Conservation (phyloP, 2,329 filamentous ascomycete genomes). For the Dryadomyces quercivorus region DNA sequence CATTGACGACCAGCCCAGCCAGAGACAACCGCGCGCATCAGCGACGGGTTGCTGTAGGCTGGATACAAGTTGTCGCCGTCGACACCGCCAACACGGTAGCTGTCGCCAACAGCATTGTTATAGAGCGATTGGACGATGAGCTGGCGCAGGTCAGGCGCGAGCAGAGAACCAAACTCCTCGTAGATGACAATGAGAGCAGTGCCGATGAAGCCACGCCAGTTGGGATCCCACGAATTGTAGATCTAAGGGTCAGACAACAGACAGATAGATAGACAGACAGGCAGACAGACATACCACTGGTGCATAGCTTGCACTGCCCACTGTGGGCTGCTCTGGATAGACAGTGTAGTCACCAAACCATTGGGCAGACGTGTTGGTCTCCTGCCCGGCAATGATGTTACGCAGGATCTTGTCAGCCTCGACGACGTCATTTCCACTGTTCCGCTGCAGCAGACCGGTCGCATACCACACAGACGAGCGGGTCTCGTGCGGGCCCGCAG, state of each 20-base stretch:
- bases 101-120: constrained; percentile 45
- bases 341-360: constrained; percentile 42
- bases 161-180: constrained; percentile 42
- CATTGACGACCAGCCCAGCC: constrained; percentile 45
- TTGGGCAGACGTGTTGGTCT: constrained; percentile 36
- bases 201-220: constrained; percentile 52
- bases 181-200: constrained; percentile 45
- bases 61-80: constrained; percentile 51
- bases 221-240: constrained; percentile 49
- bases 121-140: constrained; percentile 40
- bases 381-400: constrained; percentile 40
- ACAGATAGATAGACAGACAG: neutral
- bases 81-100: constrained; percentile 47
- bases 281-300: neutral
- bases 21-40: constrained; percentile 51
- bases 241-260: constrained; percentile 19
- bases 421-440: constrained; percentile 22
- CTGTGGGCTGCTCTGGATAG: constrained; percentile 43
- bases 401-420: constrained; percentile 12
- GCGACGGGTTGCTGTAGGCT: constrained; percentile 20
- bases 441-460: constrained; percentile 42
- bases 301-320: constrained; percentile 36
- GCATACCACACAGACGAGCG: constrained; percentile 48
- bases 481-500: constrained; percentile 44
- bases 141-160: constrained; percentile 21